phyloP scores from a whole-genome alignment of 805 yeast genomes.

The Kodamaea restingae region DNA sequence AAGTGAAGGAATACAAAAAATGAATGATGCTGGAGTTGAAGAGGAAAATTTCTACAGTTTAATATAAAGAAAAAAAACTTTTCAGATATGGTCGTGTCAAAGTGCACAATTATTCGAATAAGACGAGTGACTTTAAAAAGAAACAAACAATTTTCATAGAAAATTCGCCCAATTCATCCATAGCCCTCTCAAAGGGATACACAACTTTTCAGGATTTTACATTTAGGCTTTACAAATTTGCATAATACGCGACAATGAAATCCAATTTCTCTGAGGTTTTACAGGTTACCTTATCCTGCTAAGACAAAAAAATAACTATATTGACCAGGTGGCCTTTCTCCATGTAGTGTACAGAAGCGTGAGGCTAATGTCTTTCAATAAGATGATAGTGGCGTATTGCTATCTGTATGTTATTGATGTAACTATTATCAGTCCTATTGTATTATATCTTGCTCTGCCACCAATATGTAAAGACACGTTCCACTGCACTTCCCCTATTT shows the following conservation, averaged over 20 bases:
- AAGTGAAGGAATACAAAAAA: constrained; percentile 5
- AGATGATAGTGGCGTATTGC: too few relatives aligned
- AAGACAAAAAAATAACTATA: not conserved
- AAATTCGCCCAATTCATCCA: not conserved
- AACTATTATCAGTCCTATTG: not conserved
- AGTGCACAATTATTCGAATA: not conserved
- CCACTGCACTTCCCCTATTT: not conserved
- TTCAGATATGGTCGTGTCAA: constrained; percentile 4
- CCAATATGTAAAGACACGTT: not conserved
- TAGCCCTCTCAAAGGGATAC: not conserved
- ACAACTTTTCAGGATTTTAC: not conserved
- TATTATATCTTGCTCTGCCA: not conserved
- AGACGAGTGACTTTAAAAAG: constrained; percentile 3
- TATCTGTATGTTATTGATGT: too few relatives aligned
- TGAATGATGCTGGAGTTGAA: constrained; percentile 6
- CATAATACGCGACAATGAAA: not conserved
- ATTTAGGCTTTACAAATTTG: not conserved
- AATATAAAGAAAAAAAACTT: constrained; percentile 6
- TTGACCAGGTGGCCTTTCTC: not conserved
- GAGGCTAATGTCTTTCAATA: too few relatives aligned
- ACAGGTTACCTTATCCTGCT: constrained; percentile 2
- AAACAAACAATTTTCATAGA: not conserved
- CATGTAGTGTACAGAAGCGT: too few relatives aligned
- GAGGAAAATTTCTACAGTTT: constrained; percentile 6
- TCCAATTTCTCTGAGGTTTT: not conserved